These are phyloP conservation scores for Mikania micrantha DNA, from an alignment of 129 eudicot species.

Conservation along the genomic window DNA sequence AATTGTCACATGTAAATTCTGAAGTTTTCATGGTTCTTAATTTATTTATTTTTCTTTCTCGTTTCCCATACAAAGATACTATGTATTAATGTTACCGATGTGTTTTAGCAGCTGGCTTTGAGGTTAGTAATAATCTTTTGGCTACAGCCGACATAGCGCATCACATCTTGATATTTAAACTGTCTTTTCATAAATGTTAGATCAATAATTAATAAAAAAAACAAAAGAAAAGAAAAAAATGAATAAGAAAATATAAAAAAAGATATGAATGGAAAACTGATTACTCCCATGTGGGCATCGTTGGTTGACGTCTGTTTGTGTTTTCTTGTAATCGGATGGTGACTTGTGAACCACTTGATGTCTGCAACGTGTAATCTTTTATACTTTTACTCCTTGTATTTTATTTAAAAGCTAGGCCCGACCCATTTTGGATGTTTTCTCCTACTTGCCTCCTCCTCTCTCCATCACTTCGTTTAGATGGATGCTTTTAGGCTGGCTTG, in stretches of 20 bases:
- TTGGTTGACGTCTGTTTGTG: slow-evolving; percentile 43
- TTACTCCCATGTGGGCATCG: slow-evolving; percentile 66
- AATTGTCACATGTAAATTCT: too few species aligned
- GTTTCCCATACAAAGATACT: too few species aligned
- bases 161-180: slow-evolving; percentile 9
- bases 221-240: not conserved
- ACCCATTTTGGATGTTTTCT: slow-evolving; percentile 35
- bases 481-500: too few species aligned
- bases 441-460: slow-evolving; percentile 29
- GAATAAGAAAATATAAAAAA: not conserved
- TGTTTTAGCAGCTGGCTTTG: not conserved
- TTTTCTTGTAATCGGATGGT: slow-evolving; percentile 40
- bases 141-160: not conserved
- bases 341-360: slow-evolving; percentile 65
- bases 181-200: not conserved
- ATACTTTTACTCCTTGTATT: not conserved
- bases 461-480: slow-evolving; percentile 11
- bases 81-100: too few species aligned
- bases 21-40: too few species aligned
- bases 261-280: slow-evolving; percentile 27
- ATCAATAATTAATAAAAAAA: not conserved
- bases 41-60: too few species aligned
- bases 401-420: slow-evolving; percentile 6
- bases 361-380: slow-evolving; percentile 16
- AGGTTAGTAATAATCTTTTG: not conserved